phyloP scores from a whole-genome alignment of 371 early-diverging fungal genomes.

The Apophysomyces sp. region DNA sequence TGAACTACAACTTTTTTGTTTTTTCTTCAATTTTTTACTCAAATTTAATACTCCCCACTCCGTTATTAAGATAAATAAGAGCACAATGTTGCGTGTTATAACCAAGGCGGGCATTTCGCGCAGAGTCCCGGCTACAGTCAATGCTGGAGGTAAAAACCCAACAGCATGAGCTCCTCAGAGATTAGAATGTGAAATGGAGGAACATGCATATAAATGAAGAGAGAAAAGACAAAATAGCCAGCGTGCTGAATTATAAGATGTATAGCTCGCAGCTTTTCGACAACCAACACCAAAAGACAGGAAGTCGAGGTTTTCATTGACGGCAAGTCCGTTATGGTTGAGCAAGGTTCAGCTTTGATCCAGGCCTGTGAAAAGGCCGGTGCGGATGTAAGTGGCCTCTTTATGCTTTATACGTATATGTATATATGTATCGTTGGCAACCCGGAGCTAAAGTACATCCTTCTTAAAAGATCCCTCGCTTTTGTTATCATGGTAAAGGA shows the following conservation, averaged over 20 bases:
- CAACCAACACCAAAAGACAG: constrained; percentile 51
- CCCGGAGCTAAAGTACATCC: background rate
- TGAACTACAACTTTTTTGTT: too few relatives aligned
- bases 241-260: background rate
- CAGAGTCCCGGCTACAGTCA: constrained; percentile 41
- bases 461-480: constrained; percentile 77
- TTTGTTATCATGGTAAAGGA: constrained; percentile 92
- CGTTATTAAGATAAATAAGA: too few relatives aligned
- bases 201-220: background rate
- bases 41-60: constrained; percentile 19
- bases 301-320: constrained; percentile 89
- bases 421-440: background rate
- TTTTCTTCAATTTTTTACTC: too few relatives aligned
- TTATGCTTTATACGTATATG: too few relatives aligned
- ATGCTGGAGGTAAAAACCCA: constrained; percentile 44
- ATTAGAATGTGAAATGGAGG: background rate
- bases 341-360: constrained; percentile 92
- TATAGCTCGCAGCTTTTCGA: constrained; percentile 53
- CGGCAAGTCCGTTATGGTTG: constrained; percentile 88
- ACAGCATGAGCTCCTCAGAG: too few relatives aligned
- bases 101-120: constrained; percentile 47
- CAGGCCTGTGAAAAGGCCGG: constrained; percentile 96
- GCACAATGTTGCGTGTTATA: constrained; percentile 53
- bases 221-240: too few relatives aligned
- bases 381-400: constrained; percentile 67